phyloP scores from a whole-genome alignment of 371 early-diverging fungal genomes.

The Mitosporidium daphniae region DNA sequence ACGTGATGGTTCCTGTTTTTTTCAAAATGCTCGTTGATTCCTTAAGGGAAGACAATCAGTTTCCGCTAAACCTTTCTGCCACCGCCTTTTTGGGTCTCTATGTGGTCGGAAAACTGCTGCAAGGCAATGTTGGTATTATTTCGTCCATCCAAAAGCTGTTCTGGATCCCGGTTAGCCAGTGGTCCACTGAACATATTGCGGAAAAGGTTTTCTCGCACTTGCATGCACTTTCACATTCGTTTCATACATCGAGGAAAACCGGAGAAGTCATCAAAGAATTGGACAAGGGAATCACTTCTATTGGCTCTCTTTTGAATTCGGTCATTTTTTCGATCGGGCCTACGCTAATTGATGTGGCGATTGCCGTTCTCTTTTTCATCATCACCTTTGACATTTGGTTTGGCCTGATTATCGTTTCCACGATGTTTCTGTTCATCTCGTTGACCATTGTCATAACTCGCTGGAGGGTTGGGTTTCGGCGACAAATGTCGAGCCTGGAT shows the following conservation, averaged over 20 bases:
- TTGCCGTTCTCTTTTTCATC: conserved; percentile 31
- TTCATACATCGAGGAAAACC: conserved; percentile 59
- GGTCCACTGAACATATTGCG: conserved; percentile 40
- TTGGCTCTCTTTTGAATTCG: conserved; percentile 31
- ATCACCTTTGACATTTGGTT: conserved; percentile 25
- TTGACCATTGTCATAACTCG: conserved; percentile 45
- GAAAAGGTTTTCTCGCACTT: conserved; percentile 48
- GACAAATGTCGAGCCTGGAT: conserved; percentile 26
- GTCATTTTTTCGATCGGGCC: conserved; percentile 54
- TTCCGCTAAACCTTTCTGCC: conserved; percentile 7
- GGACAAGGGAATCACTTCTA: conserved; percentile 45
- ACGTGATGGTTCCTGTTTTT: conserved; percentile 31
- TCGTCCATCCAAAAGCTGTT: conserved; percentile 28
- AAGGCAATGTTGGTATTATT: conserved; percentile 23
- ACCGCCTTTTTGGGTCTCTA: too few relatives aligned
- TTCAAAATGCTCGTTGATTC: conserved; percentile 31
- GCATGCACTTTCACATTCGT: conserved; percentile 26
- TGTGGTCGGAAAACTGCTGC: conserved; percentile 17
- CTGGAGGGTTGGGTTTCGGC: conserved; percentile 48
- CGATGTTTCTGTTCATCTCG: conserved; percentile 42
- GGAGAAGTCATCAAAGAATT: conserved; percentile 33
- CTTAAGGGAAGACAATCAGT: conserved; percentile 8
- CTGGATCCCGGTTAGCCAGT: conserved; percentile 62
- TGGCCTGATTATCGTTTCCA: conserved; percentile 36
- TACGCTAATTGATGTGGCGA: conserved; percentile 32